Base-by-base conservation (phyloP, 2,329 filamentous ascomycete species). In the Byssothecium circinans region DNA sequence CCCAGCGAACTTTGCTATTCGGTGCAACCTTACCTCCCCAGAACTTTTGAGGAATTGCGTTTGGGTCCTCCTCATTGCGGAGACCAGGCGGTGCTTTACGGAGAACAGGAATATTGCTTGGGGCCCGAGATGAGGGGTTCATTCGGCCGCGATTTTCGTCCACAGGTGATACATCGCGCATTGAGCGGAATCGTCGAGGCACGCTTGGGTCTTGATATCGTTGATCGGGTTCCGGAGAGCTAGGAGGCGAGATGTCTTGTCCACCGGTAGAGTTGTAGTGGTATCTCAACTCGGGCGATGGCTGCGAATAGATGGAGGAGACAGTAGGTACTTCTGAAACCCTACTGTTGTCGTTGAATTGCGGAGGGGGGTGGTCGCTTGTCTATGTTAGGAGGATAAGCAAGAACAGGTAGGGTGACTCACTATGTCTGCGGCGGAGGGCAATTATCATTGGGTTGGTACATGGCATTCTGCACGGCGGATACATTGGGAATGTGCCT, bases 281-380 rank as follows among this genome's bases (percentile, higher is more conserved):
- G 49, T 60, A 54, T 43, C 51, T 57, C 41, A 64, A 57, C 17
- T 53, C 58, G 12, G 77, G 76, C 50, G 76, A 81, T 36, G 74
- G 77, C 64, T 81, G 78, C 37, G 83, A 83, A 64, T 87, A 86
- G 38, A 84, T 57, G 14, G 85, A 86, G 25, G 84, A 86, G 18
- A 63, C 59, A 30, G 67, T 66, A 7, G 62, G 61, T 8, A 60
- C 58, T 48, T 64, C 59, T 8, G 66, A 66, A 2, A 51, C 50
- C 43, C 57, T 59, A 30, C 63, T 61, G 33, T 60, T 50, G 32
- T 53, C 56, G 35, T 56, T 50, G 38, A 61, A 57, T 19, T 54
- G 47, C 12, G 60, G 56, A 15, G 60, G 56, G 20, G 59, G 52
- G 33, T 55, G 45, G 40, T 64, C 60, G 47, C 49, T 57, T 17